Conservation (phyloP, 2,329 filamentous ascomycete species). For the Aspergillus aculeatinus region DNA sequence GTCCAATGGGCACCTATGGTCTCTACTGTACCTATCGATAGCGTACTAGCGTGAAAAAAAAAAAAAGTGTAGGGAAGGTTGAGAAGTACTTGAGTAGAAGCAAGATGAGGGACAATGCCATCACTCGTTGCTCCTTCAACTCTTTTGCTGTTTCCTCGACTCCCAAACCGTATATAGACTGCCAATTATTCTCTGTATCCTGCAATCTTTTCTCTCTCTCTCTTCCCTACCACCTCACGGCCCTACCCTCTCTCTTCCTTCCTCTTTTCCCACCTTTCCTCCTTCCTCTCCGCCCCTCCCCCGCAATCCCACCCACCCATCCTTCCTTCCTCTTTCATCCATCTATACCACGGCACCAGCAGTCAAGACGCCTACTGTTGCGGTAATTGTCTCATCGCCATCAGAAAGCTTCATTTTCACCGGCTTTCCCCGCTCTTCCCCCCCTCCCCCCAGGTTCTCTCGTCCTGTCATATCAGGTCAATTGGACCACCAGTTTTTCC, state of each 20-base stretch:
- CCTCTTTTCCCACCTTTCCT: neutral
- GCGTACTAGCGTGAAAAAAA: neutral
- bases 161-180: neutral
- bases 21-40: neutral
- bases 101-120: neutral
- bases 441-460: neutral
- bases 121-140: neutral
- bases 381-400: neutral
- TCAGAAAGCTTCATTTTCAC: neutral
- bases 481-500: conserved; percentile 7
- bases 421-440: neutral
- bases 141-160: neutral
- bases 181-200: neutral
- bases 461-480: conserved; percentile 11
- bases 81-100: neutral
- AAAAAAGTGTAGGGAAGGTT: neutral
- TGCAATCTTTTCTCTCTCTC: too few relatives aligned
- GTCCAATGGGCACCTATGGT: neutral
- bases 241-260: too few relatives aligned
- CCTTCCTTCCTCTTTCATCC: neutral
- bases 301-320: neutral
- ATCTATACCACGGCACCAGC: neutral
- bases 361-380: neutral
- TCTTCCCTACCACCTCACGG: too few relatives aligned
- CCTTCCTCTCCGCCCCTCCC: neutral